Percentiles rank a stretch among this genome's conserved stretches.
Conservation (phyloP, 2,329 filamentous ascomycete species). For the Bretziella fagacearum region DNA sequence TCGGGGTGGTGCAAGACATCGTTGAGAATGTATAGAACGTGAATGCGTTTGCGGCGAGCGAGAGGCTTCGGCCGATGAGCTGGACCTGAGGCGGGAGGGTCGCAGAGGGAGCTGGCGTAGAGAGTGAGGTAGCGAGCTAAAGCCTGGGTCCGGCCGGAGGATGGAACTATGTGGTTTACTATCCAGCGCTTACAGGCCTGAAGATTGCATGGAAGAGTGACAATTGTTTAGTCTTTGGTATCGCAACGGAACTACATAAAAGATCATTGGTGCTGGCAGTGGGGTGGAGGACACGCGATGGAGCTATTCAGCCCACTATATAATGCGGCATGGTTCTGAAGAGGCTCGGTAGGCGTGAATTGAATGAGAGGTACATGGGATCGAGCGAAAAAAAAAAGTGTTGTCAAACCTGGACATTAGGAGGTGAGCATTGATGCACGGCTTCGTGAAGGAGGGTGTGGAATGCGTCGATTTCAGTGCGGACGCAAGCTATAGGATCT, state of each 20-base stretch:
- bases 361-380: slow-evolving; percentile 10
- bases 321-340: too few species aligned
- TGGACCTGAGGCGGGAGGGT: background rate
- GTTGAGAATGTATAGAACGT: slow-evolving; percentile 62
- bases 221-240: slow-evolving; percentile 23
- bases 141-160: slow-evolving; percentile 44
- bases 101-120: slow-evolving; percentile 34
- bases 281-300: slow-evolving; percentile 15
- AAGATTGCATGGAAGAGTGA: slow-evolving; percentile 18
- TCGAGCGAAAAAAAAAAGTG: slow-evolving; percentile 19
- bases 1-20: slow-evolving; percentile 55
- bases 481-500: slow-evolving; percentile 52
- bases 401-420: slow-evolving; percentile 76
- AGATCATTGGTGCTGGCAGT: background rate
- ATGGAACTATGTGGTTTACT: slow-evolving; percentile 51
- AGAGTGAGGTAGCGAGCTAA: slow-evolving; percentile 58
- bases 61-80: slow-evolving; percentile 9
- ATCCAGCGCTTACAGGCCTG: slow-evolving; percentile 85
- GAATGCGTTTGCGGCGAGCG: slow-evolving; percentile 46
- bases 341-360: background rate
- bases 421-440: slow-evolving; percentile 54
- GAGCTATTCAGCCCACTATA: too few species aligned
- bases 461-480: slow-evolving; percentile 53
- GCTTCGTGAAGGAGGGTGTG: slow-evolving; percentile 47
- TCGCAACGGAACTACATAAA: slow-evolving; percentile 2